phyloP scores from a whole-genome alignment of 2,329 filamentous ascomycete genomes.

The Xylogone sp. region DNA sequence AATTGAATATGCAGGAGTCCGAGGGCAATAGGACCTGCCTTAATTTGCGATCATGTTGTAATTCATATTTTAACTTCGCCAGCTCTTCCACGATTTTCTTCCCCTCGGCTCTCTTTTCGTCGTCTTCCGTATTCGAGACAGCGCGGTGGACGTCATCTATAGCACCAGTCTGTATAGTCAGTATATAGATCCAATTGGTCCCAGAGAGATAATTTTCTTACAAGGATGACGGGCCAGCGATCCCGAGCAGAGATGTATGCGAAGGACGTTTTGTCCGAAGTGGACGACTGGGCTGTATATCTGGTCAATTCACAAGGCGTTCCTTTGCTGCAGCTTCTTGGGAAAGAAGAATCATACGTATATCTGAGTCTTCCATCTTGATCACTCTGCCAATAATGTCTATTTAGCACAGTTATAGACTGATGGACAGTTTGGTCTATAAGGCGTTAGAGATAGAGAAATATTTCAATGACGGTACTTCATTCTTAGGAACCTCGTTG shows the following conservation, averaged over 20 bases:
- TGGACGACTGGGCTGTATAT: slow-evolving; percentile 69
- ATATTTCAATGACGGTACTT: background rate
- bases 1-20: background rate
- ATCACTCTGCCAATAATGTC: background rate
- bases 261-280: slow-evolving; percentile 81
- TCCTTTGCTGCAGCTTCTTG: background rate
- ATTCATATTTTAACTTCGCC: slow-evolving; percentile 84
- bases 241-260: slow-evolving; percentile 80
- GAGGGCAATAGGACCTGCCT: slow-evolving; percentile 48
- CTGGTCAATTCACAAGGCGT: slow-evolving; percentile 4
- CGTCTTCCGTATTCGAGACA: slow-evolving; percentile 49
- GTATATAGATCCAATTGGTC: slow-evolving; percentile 1
- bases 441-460: background rate
- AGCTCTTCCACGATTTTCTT: slow-evolving; percentile 81
- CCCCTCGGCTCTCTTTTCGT: slow-evolving; percentile 70
- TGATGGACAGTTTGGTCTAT: background rate
- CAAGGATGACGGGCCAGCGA: slow-evolving; percentile 91
- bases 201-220: slow-evolving; percentile 31
- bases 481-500: background rate
- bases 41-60: slow-evolving; percentile 81
- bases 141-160: slow-evolving; percentile 93
- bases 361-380: background rate
- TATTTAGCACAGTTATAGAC: background rate
- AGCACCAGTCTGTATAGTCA: slow-evolving; percentile 66
- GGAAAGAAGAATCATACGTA: background rate